A percentile compares a stretch with the other conserved stretches of the same genome.
Evolutionary conservation across 208 protist species (phyloP).

Genomic region (Trypanosoma boissoni): DNA sequence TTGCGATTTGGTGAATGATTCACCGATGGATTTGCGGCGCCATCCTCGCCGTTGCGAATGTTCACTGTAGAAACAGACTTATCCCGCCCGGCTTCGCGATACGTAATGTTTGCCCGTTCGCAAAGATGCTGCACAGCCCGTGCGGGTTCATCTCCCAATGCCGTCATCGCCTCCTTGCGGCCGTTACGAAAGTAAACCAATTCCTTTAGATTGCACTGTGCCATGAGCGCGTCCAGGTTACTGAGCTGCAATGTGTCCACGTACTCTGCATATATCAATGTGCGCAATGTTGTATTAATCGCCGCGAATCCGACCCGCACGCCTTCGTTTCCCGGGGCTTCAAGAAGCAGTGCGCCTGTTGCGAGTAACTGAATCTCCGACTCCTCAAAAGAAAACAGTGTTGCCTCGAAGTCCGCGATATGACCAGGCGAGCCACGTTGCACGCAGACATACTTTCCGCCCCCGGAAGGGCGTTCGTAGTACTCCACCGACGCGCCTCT

Average conservation of each 20-base stretch:
- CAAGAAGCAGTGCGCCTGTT: conserved; percentile 61
- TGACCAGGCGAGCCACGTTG: conserved; percentile 86
- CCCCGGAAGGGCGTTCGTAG: conserved; percentile 57
- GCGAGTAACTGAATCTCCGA: conserved; percentile 82
- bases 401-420: conserved; percentile 87
- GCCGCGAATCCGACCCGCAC: conserved; percentile 67
- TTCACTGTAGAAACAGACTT: conserved; percentile 23
- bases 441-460: conserved; percentile 63
- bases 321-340: conserved; percentile 16
- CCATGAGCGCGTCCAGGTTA: conserved; percentile 72
- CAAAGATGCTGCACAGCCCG: conserved; percentile 70
- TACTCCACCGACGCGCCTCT: conserved; percentile 73
- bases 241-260: conserved; percentile 66
- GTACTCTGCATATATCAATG: conserved; percentile 75
- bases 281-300: conserved; percentile 84
- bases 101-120: conserved; percentile 65
- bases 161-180: conserved; percentile 14
- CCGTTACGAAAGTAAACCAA: conserved; percentile 35
- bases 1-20: too few relatives aligned
- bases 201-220: conserved; percentile 86
- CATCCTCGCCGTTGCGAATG: conserved; percentile 1
- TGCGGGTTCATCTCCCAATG: conserved; percentile 40
- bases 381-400: conserved; percentile 86
- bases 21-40: too few relatives aligned
- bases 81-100: conserved; percentile 21